phyloP scores from a whole-genome alignment of 2,329 filamentous ascomycete genomes.

The Trichoderma simmonsii region DNA sequence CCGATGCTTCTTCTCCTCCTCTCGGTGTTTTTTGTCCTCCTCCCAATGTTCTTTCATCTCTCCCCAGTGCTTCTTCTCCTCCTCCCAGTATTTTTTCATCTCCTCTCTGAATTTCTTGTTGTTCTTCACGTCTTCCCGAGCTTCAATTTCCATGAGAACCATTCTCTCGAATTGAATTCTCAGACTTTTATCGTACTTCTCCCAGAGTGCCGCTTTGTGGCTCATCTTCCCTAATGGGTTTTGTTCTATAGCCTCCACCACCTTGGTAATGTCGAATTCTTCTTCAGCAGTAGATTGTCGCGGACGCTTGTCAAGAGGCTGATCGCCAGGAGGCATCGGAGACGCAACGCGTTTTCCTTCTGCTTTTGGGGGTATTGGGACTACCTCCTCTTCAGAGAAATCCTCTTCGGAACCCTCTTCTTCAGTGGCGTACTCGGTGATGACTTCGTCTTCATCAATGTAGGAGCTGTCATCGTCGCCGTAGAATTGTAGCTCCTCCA shows the following conservation, averaged over 20 bases:
- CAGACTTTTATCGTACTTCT: not conserved
- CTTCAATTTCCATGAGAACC: accelerated
- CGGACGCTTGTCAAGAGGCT: not conserved
- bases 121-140: not conserved
- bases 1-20: not conserved
- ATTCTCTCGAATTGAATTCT: accelerated
- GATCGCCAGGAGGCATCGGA: not conserved
- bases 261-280: not conserved
- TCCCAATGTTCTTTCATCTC: not conserved
- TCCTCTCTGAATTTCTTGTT: not conserved
- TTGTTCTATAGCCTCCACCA: not conserved
- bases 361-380: not conserved
- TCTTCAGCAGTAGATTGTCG: not conserved
- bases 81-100: not conserved
- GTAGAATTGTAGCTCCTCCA: no score
- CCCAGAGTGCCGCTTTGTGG: not conserved
- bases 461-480: no score
- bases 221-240: not conserved
- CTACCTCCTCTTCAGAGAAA: not conserved
- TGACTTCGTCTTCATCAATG: no score
- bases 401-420: not conserved
- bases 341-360: not conserved
- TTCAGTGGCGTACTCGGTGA: no score
- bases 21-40: not conserved
- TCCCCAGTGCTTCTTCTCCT: not conserved